Evolutionary conservation across 1,284 basidiomycete species (phyloP), one percentile per base, ranked within the genome.

Genomic region (Fomitopsis palustris): DNA sequence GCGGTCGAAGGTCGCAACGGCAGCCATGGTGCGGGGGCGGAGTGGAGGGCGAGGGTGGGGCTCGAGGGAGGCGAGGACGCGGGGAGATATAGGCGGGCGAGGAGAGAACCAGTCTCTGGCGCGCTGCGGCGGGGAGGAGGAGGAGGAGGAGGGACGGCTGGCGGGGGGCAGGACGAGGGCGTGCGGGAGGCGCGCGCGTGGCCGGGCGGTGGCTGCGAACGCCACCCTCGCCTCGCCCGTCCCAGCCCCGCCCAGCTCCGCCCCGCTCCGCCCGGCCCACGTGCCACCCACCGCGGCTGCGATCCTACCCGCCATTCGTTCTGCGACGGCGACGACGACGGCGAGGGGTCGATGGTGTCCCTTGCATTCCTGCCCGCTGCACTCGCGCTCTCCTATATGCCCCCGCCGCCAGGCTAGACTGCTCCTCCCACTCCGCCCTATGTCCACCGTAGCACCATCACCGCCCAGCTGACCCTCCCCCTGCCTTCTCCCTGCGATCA

Each of bases 1-100:
- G 41, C 63, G 58, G 49, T 66, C 65, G 62, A 54, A 57, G 49
- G 62, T 65, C 17, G 61, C 67, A 45, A 65, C 60, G 57, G 67
- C 62, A 64, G 65, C 65, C 56, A 19, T 54, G 52, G 52, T 21
- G n/a, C 38, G 25, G 45, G 12, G 45, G 35, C 21, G 31, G 29
- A 31, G 49, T 4, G 29, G n/a, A 31, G 29, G 10, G 49, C 19
- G 5, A 16, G 14, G 21, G 17, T 47, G 19, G 27, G 16, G 14
- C n/a, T n/a, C n/a, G n/a, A n/a, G n/a, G n/a, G n/a, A n/a, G 25
- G 33, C 17, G 23, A 16, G 45, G 14, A 29, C 31, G 27, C 7
- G 53, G 33, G 53, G 21, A 39, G 23, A 23, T 54, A 54, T 41
- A 52, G 31, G 49, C 49, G 49, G 49, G 49, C 49, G 49, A 10